Evolutionary conservation across 1,284 basidiomycete genomes (phyloP).

Genomic region (Irpex rosettiformis): DNA sequence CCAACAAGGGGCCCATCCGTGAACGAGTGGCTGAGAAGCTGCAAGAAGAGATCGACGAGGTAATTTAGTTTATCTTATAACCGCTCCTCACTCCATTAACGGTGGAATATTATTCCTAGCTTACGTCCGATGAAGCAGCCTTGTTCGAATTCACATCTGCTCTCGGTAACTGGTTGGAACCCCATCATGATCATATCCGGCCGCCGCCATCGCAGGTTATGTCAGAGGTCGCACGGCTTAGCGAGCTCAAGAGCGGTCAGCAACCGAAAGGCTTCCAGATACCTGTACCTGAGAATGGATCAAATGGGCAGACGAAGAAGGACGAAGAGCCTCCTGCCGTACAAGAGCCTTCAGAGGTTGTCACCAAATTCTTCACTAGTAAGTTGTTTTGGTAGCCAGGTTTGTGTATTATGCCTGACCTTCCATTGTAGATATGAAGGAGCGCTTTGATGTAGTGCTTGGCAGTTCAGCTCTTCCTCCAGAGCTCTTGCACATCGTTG

Average conservation of each 20-base stretch:
- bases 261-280: slow-evolving; percentile 61
- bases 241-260: slow-evolving; percentile 65
- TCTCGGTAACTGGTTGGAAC: slow-evolving; percentile 70
- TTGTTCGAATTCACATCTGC: slow-evolving; percentile 57
- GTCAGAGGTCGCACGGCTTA: slow-evolving; percentile 68
- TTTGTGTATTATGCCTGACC: background rate
- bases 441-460: slow-evolving; percentile 44
- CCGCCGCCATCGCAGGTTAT: slow-evolving; percentile 65
- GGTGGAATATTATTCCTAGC: slow-evolving; percentile 33
- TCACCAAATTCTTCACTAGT: slow-evolving; percentile 63
- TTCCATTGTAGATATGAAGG: slow-evolving; percentile 47
- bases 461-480: slow-evolving; percentile 37
- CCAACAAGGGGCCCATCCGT: slow-evolving; percentile 47
- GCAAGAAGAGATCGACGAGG: slow-evolving; percentile 55
- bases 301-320: slow-evolving; percentile 58
- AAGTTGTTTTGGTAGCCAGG: slow-evolving; percentile 16
- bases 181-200: slow-evolving; percentile 67
- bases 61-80: slow-evolving; percentile 22
- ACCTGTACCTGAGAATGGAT: slow-evolving; percentile 39
- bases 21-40: slow-evolving; percentile 51
- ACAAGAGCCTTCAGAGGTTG: slow-evolving; percentile 52
- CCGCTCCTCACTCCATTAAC: background rate
- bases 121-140: slow-evolving; percentile 57
- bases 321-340: slow-evolving; percentile 63
- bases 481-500: slow-evolving; percentile 65